Evolutionary conservation across 805 yeast species (phyloP).

Genomic region (Cyberlindnera maclurae): DNA sequence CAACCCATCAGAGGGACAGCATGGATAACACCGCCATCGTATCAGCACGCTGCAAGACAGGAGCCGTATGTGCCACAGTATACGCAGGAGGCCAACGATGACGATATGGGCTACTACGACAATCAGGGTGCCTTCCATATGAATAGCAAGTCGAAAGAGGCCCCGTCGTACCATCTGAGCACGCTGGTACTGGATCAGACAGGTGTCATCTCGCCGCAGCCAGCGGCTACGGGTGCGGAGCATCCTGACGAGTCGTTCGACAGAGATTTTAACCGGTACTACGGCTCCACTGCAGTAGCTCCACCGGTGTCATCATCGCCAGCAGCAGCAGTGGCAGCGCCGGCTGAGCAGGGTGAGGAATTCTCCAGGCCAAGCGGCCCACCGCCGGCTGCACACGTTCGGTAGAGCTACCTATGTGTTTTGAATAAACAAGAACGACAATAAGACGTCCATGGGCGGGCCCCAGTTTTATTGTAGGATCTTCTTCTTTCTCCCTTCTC

Average conservation of each 20-base stretch:
- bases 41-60: constrained; percentile 33
- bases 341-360: not conserved
- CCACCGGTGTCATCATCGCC: not conserved
- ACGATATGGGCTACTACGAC: constrained; percentile 61
- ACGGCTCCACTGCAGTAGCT: constrained; percentile 6
- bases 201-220: constrained; percentile 11
- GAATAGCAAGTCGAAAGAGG: constrained; percentile 23
- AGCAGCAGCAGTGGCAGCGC: too few species aligned
- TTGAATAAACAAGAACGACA: too few species aligned
- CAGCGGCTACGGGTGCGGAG: constrained; percentile 6
- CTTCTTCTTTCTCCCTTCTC: too few species aligned
- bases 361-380: constrained; percentile 21
- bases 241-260: constrained; percentile 14
- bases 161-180: constrained; percentile 10
- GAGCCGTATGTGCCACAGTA: constrained; percentile 64
- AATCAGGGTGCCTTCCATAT: constrained; percentile 24
- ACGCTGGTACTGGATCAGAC: constrained; percentile 21
- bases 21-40: constrained; percentile 85
- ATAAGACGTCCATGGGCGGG: not conserved
- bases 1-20: constrained; percentile 69
- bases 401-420: too few species aligned
- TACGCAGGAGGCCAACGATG: constrained; percentile 56
- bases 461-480: not conserved
- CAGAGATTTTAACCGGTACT: constrained; percentile 22
- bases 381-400: constrained; percentile 12